A percentile compares a stretch with the other conserved stretches of the same genome.
phyloP scores from a whole-genome alignment of 176 grass and related monocot species.

The Bromus sterilis region DNA sequence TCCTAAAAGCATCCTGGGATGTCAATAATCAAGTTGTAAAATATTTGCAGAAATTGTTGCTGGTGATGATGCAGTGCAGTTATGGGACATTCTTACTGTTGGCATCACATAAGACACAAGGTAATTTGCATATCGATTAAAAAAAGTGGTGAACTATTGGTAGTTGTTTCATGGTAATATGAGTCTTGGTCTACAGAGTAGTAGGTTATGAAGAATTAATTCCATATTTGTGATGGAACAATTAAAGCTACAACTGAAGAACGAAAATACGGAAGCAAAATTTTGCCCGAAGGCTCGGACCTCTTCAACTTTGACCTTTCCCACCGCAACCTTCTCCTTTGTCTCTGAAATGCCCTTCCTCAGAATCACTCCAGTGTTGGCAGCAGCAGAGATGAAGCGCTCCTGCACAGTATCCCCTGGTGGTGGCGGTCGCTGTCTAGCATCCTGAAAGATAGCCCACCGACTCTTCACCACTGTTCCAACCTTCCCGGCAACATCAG shows the following conservation, averaged over 20 bases:
- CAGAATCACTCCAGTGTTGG: constrained; percentile 75
- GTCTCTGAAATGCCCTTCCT: constrained; percentile 87
- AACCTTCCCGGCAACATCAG: constrained; percentile 77
- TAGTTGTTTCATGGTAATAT: neutral
- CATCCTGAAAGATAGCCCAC: constrained; percentile 78
- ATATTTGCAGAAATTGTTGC: neutral
- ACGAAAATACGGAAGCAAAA: neutral
- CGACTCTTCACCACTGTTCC: constrained; percentile 76
- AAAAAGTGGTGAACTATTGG: neutral
- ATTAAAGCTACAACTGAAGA: neutral
- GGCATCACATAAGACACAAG: neutral
- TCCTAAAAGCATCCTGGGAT: neutral
- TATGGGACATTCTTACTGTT: neutral
- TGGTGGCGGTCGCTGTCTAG: constrained; percentile 49
- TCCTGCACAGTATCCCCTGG: constrained; percentile 76
- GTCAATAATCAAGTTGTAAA: neutral
- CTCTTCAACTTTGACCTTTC: constrained; percentile 99
- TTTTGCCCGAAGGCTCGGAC: constrained; percentile 12
- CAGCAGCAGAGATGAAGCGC: constrained; percentile 68
- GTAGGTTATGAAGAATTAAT: neutral
- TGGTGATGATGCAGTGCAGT: neutral
- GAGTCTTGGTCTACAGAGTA: neutral
- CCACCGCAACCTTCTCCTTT: constrained; percentile 89
- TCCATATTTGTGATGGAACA: neutral
- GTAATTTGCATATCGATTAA: neutral